These are phyloP conservation scores for Termitomyces sp. DNA, from an alignment of 768 basidiomycete species.

Conservation along the genomic window DNA sequence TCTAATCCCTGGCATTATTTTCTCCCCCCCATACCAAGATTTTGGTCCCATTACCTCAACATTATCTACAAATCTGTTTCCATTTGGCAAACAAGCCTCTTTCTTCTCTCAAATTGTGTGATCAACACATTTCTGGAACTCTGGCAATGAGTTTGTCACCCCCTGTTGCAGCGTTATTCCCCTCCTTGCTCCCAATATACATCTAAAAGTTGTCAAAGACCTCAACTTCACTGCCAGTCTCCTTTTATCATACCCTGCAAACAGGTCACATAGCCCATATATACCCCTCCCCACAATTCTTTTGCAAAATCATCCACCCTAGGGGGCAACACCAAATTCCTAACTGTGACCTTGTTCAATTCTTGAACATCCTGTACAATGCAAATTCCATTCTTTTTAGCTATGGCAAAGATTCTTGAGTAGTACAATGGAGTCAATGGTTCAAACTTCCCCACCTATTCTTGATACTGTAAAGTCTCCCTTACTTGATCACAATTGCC, in stretches of 20 bases:
- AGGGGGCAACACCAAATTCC: neutral
- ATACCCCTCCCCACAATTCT: too few relatives aligned
- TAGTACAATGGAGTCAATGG: neutral
- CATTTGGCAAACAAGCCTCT: neutral
- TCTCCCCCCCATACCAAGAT: neutral
- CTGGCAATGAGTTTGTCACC: too few relatives aligned
- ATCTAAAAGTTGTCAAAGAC: too few relatives aligned
- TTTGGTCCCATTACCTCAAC: neutral
- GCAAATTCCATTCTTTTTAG: neutral
- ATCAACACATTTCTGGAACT: too few relatives aligned
- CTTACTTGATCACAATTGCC: neutral
- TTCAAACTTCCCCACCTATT: neutral
- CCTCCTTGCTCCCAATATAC: too few relatives aligned
- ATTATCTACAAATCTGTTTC: neutral
- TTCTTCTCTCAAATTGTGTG: neutral
- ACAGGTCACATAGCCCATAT: neutral
- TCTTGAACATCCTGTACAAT: too few relatives aligned
- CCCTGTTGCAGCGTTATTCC: too few relatives aligned
- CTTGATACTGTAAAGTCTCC: neutral
- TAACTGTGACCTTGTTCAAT: too few relatives aligned
- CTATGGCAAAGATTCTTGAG: neutral
- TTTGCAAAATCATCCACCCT: neutral
- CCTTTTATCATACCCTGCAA: neutral
- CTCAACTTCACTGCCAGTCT: too few relatives aligned
- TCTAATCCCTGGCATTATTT: neutral